Evolutionary conservation across 306 rosid genomes (phyloP), one percentile per base, ranked within the genome.

Genomic region (Prosopis cineraria): DNA sequence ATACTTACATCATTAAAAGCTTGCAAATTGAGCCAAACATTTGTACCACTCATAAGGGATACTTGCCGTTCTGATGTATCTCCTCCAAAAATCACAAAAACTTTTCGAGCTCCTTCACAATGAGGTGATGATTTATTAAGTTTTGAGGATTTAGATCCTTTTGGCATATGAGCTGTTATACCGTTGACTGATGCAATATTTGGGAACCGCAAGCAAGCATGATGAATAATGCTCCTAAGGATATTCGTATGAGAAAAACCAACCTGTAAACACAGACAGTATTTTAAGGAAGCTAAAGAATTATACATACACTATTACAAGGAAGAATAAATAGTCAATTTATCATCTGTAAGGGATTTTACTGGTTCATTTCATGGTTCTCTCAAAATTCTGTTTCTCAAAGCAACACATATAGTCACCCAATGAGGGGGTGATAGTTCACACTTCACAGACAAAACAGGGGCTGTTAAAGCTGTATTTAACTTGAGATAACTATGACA

Each of bases 1-100:
- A 75, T 56, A 82, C 98, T 90, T 88, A 94, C 98, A 79, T 94
- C 98, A 77, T 84, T 76, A 84, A 90, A 94, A 68, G 89, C 88
- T 88, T 85, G 97, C 93, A 94, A 85, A 79, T 94, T 94, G 80
- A 94, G 98, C 97, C 98, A 94, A 31, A 94, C 97, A 85, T 94
- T 92, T 88, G 97, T 94, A 78, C 97, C 98, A 41, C 98, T 92
- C 97, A 94, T 94, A 73, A 94, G 98, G 73, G 98, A 94, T 75
- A 94, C 98, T 89, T 94, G 98, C 62, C 98, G 93, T 87, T 94
- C 97, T 67, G 98, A 94, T 43, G 97, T 90, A 84, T 90, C 86
- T 67, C 98, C 98, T 79, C 98, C 97, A 86, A 94, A 92, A 83
- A 94, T 85, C 83, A 94, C 95, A 88, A 89, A 92, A 81, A 89